Evolutionary conservation across 495 filamentous ascomycete genomes (phyloP).

Genomic region (Penicillium paradoxum): DNA sequence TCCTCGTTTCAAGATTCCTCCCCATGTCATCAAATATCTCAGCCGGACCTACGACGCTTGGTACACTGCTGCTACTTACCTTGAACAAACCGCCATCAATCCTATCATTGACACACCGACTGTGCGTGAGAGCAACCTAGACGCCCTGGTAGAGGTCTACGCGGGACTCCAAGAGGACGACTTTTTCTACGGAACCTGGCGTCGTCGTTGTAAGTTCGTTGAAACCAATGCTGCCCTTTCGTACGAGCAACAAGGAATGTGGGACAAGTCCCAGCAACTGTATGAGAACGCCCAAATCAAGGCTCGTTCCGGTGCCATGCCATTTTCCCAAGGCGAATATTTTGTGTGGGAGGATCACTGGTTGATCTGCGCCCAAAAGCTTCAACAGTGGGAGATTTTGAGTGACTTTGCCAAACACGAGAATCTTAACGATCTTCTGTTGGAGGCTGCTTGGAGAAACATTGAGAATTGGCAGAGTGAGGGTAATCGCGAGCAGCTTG

Average conservation of each 20-base stretch:
- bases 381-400: conserved; percentile 98
- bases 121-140: conserved; percentile 88
- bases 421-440: conserved; percentile 93
- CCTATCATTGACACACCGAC: conserved; percentile 77
- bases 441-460: conserved; percentile 92
- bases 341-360: conserved; percentile 99
- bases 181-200: conserved; percentile 97
- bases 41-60: conserved; percentile 89
- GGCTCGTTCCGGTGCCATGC: conserved; percentile 83
- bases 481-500: conserved; percentile 81
- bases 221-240: conserved; percentile 96
- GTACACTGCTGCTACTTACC: conserved; percentile 80
- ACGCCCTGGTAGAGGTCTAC: conserved; percentile 89
- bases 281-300: conserved; percentile 97
- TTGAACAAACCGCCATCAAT: conserved; percentile 78
- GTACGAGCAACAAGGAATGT: conserved; percentile 98
- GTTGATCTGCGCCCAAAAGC: conserved; percentile 93
- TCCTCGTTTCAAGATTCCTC: conserved; percentile 85
- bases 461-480: conserved; percentile 86
- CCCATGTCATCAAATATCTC: conserved; percentile 91
- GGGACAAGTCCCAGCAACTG: conserved; percentile 94
- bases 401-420: conserved; percentile 98
- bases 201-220: conserved; percentile 87
- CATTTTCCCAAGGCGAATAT: conserved; percentile 95
- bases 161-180: conserved; percentile 87